These are phyloP conservation scores for Phytopythium helicoides DNA, from an alignment of 352 stramenopile genomes.

Conservation along the genomic window DNA sequence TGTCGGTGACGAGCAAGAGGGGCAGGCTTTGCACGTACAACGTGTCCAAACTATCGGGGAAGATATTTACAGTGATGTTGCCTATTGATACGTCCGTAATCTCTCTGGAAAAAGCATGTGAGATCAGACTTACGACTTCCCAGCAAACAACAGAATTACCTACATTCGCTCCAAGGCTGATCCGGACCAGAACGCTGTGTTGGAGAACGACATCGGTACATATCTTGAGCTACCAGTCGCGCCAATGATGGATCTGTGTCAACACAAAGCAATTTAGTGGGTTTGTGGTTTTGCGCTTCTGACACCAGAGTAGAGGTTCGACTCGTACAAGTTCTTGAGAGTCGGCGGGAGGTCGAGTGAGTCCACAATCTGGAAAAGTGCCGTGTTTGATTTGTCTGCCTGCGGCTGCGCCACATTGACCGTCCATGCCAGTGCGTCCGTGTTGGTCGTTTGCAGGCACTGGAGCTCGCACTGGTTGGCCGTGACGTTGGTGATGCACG, in stretches of 20 bases:
- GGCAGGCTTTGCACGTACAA: slow-evolving; percentile 31
- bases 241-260: slow-evolving; percentile 50
- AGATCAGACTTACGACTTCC: no score
- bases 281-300: no score
- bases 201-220: slow-evolving; percentile 57
- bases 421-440: slow-evolving; percentile 37
- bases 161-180: slow-evolving; percentile 49
- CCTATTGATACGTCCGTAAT: slow-evolving; percentile 61
- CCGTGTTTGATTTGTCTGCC: slow-evolving; percentile 57
- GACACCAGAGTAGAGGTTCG: not conserved
- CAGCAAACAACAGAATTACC: not conserved
- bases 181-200: slow-evolving; percentile 43
- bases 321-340: slow-evolving; percentile 57
- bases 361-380: slow-evolving; percentile 56
- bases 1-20: not conserved
- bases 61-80: slow-evolving; percentile 66
- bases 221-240: slow-evolving; percentile 50
- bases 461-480: slow-evolving; percentile 53
- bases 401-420: slow-evolving; percentile 62
- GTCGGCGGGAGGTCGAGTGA: slow-evolving; percentile 45
- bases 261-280: not conserved
- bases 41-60: slow-evolving; percentile 48
- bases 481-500: slow-evolving; percentile 49
- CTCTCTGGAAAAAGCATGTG: slow-evolving; percentile 24
- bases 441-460: slow-evolving; percentile 48